phyloP scores from a whole-genome alignment of 2,329 filamentous ascomycete species.

The Cladosporium sp. region DNA sequence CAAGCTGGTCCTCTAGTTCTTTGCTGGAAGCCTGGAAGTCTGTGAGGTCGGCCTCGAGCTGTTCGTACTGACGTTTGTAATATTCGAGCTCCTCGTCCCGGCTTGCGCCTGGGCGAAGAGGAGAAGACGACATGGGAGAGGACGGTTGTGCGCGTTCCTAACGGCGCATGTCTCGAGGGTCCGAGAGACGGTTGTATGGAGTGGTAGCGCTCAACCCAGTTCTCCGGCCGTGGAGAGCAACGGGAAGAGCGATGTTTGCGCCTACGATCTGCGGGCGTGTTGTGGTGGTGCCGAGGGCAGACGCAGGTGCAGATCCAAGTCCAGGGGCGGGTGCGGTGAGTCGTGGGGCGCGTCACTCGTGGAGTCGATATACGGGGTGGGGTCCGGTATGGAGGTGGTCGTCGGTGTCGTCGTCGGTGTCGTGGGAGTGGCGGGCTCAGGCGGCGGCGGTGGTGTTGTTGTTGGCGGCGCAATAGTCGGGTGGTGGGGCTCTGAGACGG shows the following conservation, averaged over 20 bases:
- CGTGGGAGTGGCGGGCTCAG: background rate
- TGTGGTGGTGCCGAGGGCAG: background rate
- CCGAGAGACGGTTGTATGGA: background rate
- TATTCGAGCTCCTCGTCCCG: conserved; percentile 78
- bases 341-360: background rate
- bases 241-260: background rate
- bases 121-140: conserved; percentile 38
- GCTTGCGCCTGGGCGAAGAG: conserved; percentile 38
- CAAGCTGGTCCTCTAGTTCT: conserved; percentile 89
- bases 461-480: background rate
- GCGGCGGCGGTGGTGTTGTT: background rate
- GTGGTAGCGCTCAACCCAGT: background rate
- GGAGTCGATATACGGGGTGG: background rate
- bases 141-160: conserved; percentile 32
- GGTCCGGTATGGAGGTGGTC: background rate
- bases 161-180: conserved; percentile 30
- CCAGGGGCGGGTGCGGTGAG: conserved; percentile 6
- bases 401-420: background rate
- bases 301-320: background rate
- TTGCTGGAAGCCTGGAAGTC: conserved; percentile 94
- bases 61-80: conserved; percentile 96
- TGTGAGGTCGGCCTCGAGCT: conserved; percentile 83
- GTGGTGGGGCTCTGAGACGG: background rate
- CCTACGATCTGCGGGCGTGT: background rate
- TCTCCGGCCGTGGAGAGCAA: background rate